Conservation (phyloP, 2,329 filamentous ascomycete species). For the Colletotrichum falcatum region DNA sequence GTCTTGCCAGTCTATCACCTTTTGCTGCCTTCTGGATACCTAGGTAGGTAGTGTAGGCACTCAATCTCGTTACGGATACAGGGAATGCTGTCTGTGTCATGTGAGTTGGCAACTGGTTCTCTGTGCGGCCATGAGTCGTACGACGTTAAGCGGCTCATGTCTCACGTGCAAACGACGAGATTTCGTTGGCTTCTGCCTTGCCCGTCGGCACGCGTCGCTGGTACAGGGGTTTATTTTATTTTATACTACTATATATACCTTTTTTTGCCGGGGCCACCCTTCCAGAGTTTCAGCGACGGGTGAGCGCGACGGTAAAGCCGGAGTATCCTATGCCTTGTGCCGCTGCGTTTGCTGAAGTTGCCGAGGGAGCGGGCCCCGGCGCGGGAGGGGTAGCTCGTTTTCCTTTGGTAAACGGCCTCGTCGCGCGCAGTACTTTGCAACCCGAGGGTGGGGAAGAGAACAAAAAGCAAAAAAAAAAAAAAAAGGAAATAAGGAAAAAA, state of each 20-base stretch:
- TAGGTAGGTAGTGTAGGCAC: no score
- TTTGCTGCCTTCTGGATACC: background rate
- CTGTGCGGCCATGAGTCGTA: background rate
- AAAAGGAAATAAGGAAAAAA: no score
- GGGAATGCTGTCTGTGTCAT: background rate
- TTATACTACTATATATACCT: background rate
- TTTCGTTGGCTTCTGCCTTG: background rate
- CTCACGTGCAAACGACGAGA: background rate
- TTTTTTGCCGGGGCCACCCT: background rate
- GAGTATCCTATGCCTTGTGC: background rate
- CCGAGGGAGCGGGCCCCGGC: background rate
- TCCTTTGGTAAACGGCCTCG: background rate
- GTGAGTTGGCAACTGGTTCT: no score
- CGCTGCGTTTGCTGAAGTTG: background rate
- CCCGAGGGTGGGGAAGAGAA: background rate
- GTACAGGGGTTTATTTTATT: background rate
- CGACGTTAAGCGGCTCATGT: background rate
- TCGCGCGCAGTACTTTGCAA: no score
- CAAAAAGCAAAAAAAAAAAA: no score
- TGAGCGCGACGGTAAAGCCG: background rate
- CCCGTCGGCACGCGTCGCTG: background rate
- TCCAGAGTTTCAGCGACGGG: background rate
- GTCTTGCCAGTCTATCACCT: background rate
- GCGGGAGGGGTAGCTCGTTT: constrained; percentile 24
- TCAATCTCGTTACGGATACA: background rate